Base-by-base conservation (phyloP, 2,329 filamentous ascomycete genomes). In the Hymenoscyphus albidus region DNA sequence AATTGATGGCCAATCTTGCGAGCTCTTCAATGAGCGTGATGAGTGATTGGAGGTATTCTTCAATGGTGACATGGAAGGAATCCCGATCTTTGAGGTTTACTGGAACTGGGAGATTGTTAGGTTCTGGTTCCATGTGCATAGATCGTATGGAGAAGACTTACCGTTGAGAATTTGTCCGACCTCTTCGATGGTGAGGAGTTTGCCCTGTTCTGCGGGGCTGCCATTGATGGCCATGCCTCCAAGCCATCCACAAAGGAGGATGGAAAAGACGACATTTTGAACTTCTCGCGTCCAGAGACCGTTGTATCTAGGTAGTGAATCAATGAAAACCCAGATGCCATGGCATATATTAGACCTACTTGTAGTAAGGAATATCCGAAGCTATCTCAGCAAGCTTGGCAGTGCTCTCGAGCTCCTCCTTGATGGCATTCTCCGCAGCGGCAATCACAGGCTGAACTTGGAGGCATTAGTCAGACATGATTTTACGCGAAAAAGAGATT, bases 281-380 rank as follows among this genome's bases (percentile, higher is more conserved):
- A 97, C 80, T 73, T 91, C 87, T 65, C 92, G 86, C 35, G 87
- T 85, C 95, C 95, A 99, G 76, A 92, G 86, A 64, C 83, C 81
- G 78, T 97, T 97, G 81, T 96, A 88, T 71, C 86, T 44, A 32
- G 14, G 32, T 18, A 32, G 3, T 18, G 10, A 39, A 32, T 71
- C 56, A 71, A 66, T 48, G 58, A 27, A 6, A 42, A 38, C 5
- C 22, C 16, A 35, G 12, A 42, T 38, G 35, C 42, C 22, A 31
- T 22, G 16, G 38, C 9, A 32, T 35, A 39, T 18, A 38, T 16
- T 35, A 54, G 7, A 62, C 78, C 58, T 74, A 97, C 84, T 97
- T 97, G 87, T 98, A 99, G 82, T 98, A 99, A 0, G 95, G 94
- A 73, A 96, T 89, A 76, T 91, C 84, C 32, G 92, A 93, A 1